Evolutionary conservation across 352 stramenopile species (phyloP).

Genomic region (Phytophthora colocasiae): DNA sequence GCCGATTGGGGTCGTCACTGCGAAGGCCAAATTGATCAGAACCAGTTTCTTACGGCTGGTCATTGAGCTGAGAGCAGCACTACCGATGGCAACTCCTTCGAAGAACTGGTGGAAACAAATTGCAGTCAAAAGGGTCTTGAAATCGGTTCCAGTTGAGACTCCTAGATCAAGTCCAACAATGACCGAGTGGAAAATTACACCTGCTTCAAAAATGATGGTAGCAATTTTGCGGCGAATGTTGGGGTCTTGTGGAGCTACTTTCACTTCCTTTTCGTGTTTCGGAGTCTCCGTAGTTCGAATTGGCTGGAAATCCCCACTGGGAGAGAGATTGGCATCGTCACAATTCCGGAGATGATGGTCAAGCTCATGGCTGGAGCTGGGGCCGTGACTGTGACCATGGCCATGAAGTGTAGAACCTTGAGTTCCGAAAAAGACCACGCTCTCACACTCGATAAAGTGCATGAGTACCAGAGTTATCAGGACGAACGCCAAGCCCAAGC

Average conservation of each 20-base stretch:
- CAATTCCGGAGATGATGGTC: conserved; percentile 17
- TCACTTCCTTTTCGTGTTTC: background rate
- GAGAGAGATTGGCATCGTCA: background rate
- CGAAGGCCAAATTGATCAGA: conserved; percentile 52
- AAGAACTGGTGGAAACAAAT: conserved; percentile 83
- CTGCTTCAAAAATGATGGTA: conserved; percentile 62
- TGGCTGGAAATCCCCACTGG: background rate
- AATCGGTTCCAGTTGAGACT: conserved; percentile 48
- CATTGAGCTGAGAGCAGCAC: conserved; percentile 45
- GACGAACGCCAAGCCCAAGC: conserved; percentile 61
- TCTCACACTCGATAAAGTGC: conserved; percentile 73
- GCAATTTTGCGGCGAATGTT: conserved; percentile 45
- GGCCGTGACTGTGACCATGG: conserved; percentile 16
- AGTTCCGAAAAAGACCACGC: conserved; percentile 53
- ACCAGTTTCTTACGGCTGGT: conserved; percentile 45
- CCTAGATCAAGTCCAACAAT: conserved; percentile 74
- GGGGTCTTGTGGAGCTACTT: background rate
- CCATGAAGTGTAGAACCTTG: conserved; percentile 33
- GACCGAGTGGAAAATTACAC: conserved; percentile 74
- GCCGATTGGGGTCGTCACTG: conserved; percentile 62
- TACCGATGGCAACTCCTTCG: conserved; percentile 64
- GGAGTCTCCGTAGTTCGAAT: background rate
- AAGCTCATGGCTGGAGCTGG: background rate
- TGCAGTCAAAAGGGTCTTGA: conserved; percentile 65
- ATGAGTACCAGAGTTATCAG: conserved; percentile 62